phyloP scores from a whole-genome alignment of 169 alveolate species.

The Cryptosporidium andersoni region DNA sequence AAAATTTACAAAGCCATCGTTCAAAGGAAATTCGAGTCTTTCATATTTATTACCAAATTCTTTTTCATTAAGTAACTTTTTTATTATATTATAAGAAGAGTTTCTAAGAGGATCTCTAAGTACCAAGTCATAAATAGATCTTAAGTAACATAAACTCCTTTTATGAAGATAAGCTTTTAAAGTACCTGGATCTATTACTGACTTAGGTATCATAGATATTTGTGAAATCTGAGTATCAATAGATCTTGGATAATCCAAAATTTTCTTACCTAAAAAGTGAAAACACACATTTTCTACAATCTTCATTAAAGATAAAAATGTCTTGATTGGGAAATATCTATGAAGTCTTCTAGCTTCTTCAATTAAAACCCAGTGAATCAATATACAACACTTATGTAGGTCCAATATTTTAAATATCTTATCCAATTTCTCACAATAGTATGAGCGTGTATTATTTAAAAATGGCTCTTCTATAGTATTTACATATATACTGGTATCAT shows the following conservation, averaged over 20 bases:
- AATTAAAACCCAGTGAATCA: constrained; percentile 20
- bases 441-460: constrained; percentile 19
- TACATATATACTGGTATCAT: constrained; percentile 19
- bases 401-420: constrained; percentile 23
- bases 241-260: constrained; percentile 2
- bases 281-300: constrained; percentile 22
- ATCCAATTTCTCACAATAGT: constrained; percentile 28
- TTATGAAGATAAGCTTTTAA: constrained; percentile 23
- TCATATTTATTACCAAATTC: constrained; percentile 1
- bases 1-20: constrained; percentile 1
- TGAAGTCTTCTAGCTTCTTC: constrained; percentile 38
- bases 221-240: background rate
- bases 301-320: constrained; percentile 21
- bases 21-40: constrained; percentile 42
- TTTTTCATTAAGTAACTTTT: constrained; percentile 5
- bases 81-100: constrained; percentile 24
- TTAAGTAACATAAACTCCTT: constrained; percentile 41
- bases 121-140: constrained; percentile 16
- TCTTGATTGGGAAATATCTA: constrained; percentile 28
- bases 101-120: constrained; percentile 39
- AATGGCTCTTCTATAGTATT: constrained; percentile 52
- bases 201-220: background rate
- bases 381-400: constrained; percentile 40
- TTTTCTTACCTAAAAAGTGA: constrained; percentile 36
- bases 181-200: constrained; percentile 12